phyloP scores from a whole-genome alignment of 352 stramenopile genomes.

The Aphanomyces invadans region DNA sequence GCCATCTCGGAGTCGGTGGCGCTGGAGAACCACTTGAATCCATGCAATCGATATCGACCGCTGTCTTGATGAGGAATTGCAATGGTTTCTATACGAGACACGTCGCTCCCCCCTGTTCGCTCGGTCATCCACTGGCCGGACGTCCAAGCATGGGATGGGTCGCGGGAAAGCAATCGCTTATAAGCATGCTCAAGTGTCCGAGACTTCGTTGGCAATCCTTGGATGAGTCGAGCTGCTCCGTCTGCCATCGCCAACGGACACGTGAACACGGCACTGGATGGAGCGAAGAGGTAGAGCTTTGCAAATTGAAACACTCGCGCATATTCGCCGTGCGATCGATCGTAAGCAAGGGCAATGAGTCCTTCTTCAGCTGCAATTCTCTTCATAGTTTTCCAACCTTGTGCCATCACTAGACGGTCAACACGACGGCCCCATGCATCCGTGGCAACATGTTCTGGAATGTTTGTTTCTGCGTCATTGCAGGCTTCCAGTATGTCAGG shows the following conservation, averaged over 20 bases:
- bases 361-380: conserved; percentile 1
- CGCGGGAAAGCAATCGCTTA: background rate
- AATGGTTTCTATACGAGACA: background rate
- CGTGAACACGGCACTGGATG: background rate
- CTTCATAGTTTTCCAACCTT: conserved; percentile 3
- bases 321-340: background rate
- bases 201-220: background rate
- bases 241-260: conserved; percentile 3
- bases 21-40: conserved; percentile 10
- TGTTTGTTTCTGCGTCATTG: background rate
- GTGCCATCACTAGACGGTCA: background rate
- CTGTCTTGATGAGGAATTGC: background rate
- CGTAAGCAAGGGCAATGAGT: background rate
- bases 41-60: background rate
- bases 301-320: background rate
- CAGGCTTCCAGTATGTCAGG: background rate
- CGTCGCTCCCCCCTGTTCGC: background rate
- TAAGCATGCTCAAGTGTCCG: background rate
- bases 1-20: conserved; percentile 1
- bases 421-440: conserved; percentile 1
- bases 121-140: conserved; percentile 4
- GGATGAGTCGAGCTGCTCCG: background rate
- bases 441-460: background rate
- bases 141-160: background rate
- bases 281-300: background rate